Conservation (phyloP, 2,329 filamentous ascomycete species). For the Ceratocystis diversiconidia region DNA sequence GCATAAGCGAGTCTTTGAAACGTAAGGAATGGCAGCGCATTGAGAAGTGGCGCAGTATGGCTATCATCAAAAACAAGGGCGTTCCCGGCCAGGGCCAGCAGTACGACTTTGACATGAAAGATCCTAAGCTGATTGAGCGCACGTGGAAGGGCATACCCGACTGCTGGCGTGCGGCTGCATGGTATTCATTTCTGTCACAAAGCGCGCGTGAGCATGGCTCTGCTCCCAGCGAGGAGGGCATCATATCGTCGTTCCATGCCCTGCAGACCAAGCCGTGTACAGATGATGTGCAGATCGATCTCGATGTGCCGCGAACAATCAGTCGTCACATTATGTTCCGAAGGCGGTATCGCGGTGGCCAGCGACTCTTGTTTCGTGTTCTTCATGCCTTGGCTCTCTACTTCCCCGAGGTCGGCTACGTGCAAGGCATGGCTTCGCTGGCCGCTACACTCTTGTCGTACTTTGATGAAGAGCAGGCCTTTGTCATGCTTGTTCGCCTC, state of each 20-base stretch:
- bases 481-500: constrained; percentile 90
- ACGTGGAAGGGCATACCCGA: constrained; percentile 99
- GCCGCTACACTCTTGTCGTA: constrained; percentile 90
- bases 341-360: constrained; percentile 76
- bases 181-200: constrained; percentile 79
- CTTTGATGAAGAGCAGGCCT: constrained; percentile 86
- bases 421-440: constrained; percentile 92
- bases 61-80: constrained; percentile 39
- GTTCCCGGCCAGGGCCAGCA: constrained; percentile 43
- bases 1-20: constrained; percentile 41
- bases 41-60: constrained; percentile 56
- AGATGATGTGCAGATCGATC: constrained; percentile 92
- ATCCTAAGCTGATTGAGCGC: constrained; percentile 73
- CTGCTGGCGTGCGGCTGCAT: constrained; percentile 81
- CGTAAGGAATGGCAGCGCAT: constrained; percentile 48
- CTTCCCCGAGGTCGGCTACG: constrained; percentile 82
- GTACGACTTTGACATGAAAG: constrained; percentile 67
- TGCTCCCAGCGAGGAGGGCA: constrained; percentile 50
- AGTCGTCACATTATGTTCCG: constrained; percentile 96
- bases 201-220: constrained; percentile 54
- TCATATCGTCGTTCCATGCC: constrained; percentile 57
- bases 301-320: constrained; percentile 91
- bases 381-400: constrained; percentile 85
- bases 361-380: constrained; percentile 81
- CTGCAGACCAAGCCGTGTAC: constrained; percentile 62